Evolutionary conservation across 106 monocot genomes (phyloP), one percentile per base, ranked within the genome.

Genomic region (Dendrobium nobile): DNA sequence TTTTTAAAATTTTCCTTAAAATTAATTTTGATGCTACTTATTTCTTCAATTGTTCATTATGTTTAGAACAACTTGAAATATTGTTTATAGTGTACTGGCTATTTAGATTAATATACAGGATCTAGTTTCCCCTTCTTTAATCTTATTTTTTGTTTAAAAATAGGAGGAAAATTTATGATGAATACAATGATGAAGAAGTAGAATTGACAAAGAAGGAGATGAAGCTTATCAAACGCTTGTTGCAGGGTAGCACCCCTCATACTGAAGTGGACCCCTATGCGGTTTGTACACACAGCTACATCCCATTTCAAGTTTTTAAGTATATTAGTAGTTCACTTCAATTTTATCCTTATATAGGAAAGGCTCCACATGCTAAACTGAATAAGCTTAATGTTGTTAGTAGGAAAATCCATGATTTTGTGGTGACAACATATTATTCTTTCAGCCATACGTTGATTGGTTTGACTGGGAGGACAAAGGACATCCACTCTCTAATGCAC

Each of bases 181-280:
- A 99, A 47, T 99, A 93, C 84, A 99, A 99, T 79, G 98, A 99
- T 61, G 98, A 99, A 86, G 95, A 99, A 79, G 83, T 99, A 24
- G 95, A 99, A 40, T 80, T 99, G 77, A 93, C 89, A 22, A 99
- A 89, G 85, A 82, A 91, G 42, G 98, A 99, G 79, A 83, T 75
- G 54, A 90, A 82, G 72, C 42, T 91, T 7, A 93, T 99, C 59
- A 80, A 83, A 26, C 87, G 90, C 85, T 54, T 99, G 79, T 33
- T 95, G 28, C 85, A 84, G 68, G 93, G 95, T 42, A 92, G 82
- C 83, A 99, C 98, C 72, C 98, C 98, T 41, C 91, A 95, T 86
- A 80, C 87, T 31, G 84, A 87, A 81, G 87, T 93, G 65, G 92
- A 99, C 90, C 91, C 95, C 78, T 99, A 91, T 86, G 89, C 91